Evolutionary conservation across 768 basidiomycete species (phyloP).

Genomic region (Pleurotus eryngii): DNA sequence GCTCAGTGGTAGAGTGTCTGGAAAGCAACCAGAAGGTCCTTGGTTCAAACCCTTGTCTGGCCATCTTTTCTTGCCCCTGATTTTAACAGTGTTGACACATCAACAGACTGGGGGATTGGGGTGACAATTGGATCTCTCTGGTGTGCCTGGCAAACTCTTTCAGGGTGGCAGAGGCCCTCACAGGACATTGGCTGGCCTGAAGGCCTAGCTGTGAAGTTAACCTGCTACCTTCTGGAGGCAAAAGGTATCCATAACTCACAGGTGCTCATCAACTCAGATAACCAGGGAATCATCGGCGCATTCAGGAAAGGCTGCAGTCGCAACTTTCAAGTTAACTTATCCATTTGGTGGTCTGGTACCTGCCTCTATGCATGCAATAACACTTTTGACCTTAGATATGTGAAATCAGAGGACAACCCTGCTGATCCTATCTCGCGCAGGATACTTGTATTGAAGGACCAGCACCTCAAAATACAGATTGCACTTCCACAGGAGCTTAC

Average conservation of each 20-base stretch:
- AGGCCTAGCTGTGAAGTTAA: no score
- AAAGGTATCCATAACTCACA: constrained; percentile 8
- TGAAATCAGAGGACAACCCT: constrained; percentile 22
- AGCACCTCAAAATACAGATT: constrained; percentile 2
- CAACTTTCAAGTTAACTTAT: constrained; percentile 27
- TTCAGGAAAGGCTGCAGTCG: constrained; percentile 25
- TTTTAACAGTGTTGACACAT: constrained; percentile 7
- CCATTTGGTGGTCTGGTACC: constrained; percentile 17
- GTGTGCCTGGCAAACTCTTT: no score
- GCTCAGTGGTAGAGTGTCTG: no score
- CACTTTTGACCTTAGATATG: constrained; percentile 15
- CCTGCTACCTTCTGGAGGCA: neutral
- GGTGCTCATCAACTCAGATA: constrained; percentile 27
- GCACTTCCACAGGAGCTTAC: constrained; percentile 11
- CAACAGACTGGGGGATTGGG: constrained; percentile 9
- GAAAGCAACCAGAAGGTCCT: no score
- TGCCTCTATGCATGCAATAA: constrained; percentile 14
- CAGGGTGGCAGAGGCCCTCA: no score
- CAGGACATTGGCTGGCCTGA: no score
- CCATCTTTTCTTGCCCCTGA: no score
- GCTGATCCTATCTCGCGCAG: constrained; percentile 30
- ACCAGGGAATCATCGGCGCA: constrained; percentile 31
- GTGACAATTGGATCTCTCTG: neutral
- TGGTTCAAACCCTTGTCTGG: no score
- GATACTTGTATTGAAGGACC: constrained; percentile 6